These are phyloP conservation scores for Chlorella sp. DNA, from an alignment of 139 green algal species.

Conservation along the genomic window DNA sequence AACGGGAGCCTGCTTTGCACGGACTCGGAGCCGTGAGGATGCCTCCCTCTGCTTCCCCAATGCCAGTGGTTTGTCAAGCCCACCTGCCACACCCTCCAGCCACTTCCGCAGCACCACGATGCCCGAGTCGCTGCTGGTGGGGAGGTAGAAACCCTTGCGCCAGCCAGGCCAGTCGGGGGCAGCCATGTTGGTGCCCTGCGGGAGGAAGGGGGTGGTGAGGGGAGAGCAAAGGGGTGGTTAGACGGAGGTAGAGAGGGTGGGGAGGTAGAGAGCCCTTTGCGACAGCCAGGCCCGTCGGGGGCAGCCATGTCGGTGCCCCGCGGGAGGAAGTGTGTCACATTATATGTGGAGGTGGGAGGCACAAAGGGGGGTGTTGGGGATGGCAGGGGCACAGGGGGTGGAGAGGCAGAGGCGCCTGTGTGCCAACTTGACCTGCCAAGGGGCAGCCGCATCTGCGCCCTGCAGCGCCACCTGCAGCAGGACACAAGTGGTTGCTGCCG, in stretches of 20 bases:
- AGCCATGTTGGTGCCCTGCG: constrained; percentile 21
- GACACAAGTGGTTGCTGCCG: no score
- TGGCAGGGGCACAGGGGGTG: not conserved
- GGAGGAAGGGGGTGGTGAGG: not conserved
- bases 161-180: constrained; percentile 3
- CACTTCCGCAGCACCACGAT: constrained; percentile 18
- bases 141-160: constrained; percentile 28
- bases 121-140: constrained; percentile 3
- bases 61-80: not conserved
- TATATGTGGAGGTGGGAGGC: no score
- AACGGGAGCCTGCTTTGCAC: no score
- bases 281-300: constrained; percentile 3
- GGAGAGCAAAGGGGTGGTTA: no score
- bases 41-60: no score
- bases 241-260: no score
- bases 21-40: no score
- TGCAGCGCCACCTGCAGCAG: no score
- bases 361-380: not conserved
- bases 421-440: no score
- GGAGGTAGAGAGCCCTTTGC: constrained; percentile 29
- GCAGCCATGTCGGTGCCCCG: constrained; percentile 25
- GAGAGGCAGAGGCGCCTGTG: no score
- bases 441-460: no score
- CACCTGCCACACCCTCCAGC: constrained; percentile 14
- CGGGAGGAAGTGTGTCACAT: no score